A percentile compares a stretch with the other conserved stretches of the same genome.
phyloP scores from a whole-genome alignment of 306 rosid genomes.

The Begonia peltatifolia region DNA sequence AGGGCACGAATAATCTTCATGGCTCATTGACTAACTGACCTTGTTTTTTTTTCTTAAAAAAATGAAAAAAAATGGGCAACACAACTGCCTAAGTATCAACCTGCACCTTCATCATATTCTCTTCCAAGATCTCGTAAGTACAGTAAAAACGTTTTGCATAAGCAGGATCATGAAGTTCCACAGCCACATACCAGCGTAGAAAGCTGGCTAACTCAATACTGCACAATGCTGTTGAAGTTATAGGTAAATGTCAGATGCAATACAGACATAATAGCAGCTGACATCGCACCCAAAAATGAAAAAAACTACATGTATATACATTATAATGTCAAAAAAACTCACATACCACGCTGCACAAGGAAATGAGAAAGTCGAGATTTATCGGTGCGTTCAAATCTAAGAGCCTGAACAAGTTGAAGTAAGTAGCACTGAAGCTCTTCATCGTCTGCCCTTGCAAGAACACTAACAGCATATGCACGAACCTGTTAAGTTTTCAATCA shows the following conservation, averaged over 20 bases:
- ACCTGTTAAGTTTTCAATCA: constrained; percentile 38
- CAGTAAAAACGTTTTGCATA: constrained; percentile 88
- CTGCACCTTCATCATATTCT: constrained; percentile 84
- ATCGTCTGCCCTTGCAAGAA: constrained; percentile 97
- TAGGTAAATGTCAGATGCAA: constrained; percentile 22
- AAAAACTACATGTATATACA: constrained; percentile 8
- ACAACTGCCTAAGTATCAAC: too few relatives aligned
- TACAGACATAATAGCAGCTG: constrained; percentile 17
- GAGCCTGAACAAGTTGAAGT: constrained; percentile 98
- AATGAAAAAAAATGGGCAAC: too few relatives aligned
- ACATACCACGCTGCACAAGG: constrained; percentile 82
- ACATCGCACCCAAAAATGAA: constrained; percentile 10
- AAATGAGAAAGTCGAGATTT: constrained; percentile 87
- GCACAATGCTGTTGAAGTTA: constrained; percentile 50
- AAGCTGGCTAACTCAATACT: constrained; percentile 96
- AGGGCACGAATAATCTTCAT: too few relatives aligned
- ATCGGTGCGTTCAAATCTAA: constrained; percentile 94
- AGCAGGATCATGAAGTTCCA: constrained; percentile 88
- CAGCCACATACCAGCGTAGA: constrained; percentile 99
- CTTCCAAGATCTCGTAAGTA: constrained; percentile 86
- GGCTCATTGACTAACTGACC: too few relatives aligned
- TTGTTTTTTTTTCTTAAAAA: too few relatives aligned
- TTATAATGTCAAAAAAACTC: background rate
- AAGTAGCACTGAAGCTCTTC: constrained; percentile 95
- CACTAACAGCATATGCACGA: constrained; percentile 98